Base-by-base conservation (phyloP, 495 filamentous ascomycete species). In the Podospora comata region DNA sequence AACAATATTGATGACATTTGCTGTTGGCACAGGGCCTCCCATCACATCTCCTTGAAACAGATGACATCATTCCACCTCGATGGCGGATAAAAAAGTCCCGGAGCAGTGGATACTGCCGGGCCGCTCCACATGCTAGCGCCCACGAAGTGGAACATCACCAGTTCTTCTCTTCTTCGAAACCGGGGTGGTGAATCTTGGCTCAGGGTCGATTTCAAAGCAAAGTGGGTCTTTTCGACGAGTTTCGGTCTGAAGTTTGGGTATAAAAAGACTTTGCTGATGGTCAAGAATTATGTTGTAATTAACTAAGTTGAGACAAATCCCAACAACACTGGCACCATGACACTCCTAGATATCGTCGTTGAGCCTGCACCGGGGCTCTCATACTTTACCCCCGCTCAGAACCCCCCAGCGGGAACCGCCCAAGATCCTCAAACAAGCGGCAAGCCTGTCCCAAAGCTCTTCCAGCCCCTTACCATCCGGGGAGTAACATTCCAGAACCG, bases 311-410 rank as follows among this genome's bases (percentile, higher is more conserved):
- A 23, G 23, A 23, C 23, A 23, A 23, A 23, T 23, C 23, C 23
- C 23, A 23, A 23, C 23, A 23, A 23, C 7, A 32, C 30, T 7
- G 4, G 7, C 39, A 48, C 13, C 39, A 48, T 48, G 39, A 16
- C 39, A 48, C 39, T 48, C 39, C 39, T 11, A 48, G 39, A 48
- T 48, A 48, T 48, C 39, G 39, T 3, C 9, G 39, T 60, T 11
- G 71, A 70, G 60, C 20, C 64, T 20, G 71, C 68, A 0, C 64
- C 75, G 62, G 85, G 85, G 58, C 83, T 91, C 69, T 82, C 87
- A 44, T 92, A 88, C 81, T 92, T 86, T 79, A 90, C 90, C 0
- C 90, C 90, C 2, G 83, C 79, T 2, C 90, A 92, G 71, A 71
- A 78, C 2, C 87, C 88, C 1, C 85, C 89, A 0, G 83, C 87